Evolutionary conservation across 768 basidiomycete species (phyloP).

Genomic region (Pulveroboletus sp.): DNA sequence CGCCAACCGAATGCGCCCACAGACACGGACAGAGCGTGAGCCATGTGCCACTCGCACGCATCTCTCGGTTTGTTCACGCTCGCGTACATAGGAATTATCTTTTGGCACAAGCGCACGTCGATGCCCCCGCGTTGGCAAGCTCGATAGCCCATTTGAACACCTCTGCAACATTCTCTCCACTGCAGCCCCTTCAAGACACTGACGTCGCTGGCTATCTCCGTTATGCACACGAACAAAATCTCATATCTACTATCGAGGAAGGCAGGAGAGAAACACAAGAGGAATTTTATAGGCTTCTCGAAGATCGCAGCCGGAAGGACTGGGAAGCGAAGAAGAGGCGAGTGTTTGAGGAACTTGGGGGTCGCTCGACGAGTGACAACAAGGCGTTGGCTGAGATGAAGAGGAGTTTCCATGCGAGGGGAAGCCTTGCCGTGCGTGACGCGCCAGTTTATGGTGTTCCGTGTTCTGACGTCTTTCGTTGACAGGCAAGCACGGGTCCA

Average conservation of each 20-base stretch:
- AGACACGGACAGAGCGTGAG: slow-evolving; percentile 74
- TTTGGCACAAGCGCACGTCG: slow-evolving; percentile 89
- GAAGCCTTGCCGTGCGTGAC: slow-evolving; percentile 45
- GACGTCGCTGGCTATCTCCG: slow-evolving; percentile 92
- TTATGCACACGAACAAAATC: slow-evolving; percentile 92
- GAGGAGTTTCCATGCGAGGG: slow-evolving; percentile 58
- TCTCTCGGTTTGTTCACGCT: slow-evolving; percentile 6
- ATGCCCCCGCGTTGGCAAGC: slow-evolving; percentile 79
- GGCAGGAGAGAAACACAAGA: slow-evolving; percentile 79
- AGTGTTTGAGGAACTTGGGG: slow-evolving; percentile 86
- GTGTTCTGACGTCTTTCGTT: slow-evolving; percentile 4
- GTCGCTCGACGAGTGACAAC: slow-evolving; percentile 52
- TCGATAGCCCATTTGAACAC: slow-evolving; percentile 84
- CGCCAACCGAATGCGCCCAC: slow-evolving; percentile 58
- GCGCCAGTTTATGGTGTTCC: background rate
- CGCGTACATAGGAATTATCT: slow-evolving; percentile 66
- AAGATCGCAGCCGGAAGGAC: slow-evolving; percentile 68
- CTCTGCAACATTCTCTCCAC: slow-evolving; percentile 75
- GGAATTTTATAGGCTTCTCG: slow-evolving; percentile 77
- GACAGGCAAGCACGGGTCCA: slow-evolving; percentile 43
- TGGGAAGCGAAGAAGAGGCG: slow-evolving; percentile 91
- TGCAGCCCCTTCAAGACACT: slow-evolving; percentile 91
- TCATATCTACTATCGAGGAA: slow-evolving; percentile 92
- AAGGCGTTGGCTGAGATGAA: slow-evolving; percentile 54
- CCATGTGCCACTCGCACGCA: slow-evolving; percentile 9